phyloP scores from a whole-genome alignment of 768 basidiomycete genomes.

The Amanita pseudoporphyria region DNA sequence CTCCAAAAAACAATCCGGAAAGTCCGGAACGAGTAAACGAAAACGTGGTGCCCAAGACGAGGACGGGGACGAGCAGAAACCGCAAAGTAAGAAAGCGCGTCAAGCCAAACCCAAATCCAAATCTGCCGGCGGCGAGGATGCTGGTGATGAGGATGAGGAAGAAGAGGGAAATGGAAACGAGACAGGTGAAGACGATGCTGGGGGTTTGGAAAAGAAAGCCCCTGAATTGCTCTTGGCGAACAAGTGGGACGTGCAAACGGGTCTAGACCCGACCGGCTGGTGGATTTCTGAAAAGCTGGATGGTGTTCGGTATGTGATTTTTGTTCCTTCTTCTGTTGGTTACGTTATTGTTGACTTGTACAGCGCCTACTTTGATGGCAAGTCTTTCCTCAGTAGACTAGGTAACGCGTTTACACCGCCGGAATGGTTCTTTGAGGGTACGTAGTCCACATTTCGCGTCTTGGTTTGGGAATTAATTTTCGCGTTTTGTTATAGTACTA shows the following conservation, averaged over 20 bases:
- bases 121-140: slow-evolving; percentile 13
- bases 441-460: slow-evolving; percentile 11
- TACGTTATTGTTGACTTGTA: not conserved
- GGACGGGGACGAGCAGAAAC: slow-evolving; percentile 10
- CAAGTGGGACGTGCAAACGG: slow-evolving; percentile 47
- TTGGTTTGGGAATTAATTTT: not conserved
- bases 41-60: slow-evolving; percentile 8
- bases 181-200: slow-evolving; percentile 14
- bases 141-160: slow-evolving; percentile 11
- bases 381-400: slow-evolving; percentile 41
- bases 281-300: slow-evolving; percentile 57
- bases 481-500: slow-evolving; percentile 25
- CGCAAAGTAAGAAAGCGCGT: slow-evolving; percentile 8
- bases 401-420: slow-evolving; percentile 52
- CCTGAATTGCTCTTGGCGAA: slow-evolving; percentile 43
- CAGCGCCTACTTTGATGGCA: slow-evolving; percentile 48
- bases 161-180: slow-evolving; percentile 10
- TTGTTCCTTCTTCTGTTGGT: not conserved
- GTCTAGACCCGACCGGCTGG: slow-evolving; percentile 47
- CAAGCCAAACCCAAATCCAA: slow-evolving; percentile 11
- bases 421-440: slow-evolving; percentile 47
- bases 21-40: slow-evolving; percentile 12
- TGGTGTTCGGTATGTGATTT: slow-evolving; percentile 41
- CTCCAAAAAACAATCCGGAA: slow-evolving; percentile 8
- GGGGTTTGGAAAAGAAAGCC: slow-evolving; percentile 19